Base-by-base conservation (phyloP, 345 rosid genomes). In the Mangifera indica region DNA sequence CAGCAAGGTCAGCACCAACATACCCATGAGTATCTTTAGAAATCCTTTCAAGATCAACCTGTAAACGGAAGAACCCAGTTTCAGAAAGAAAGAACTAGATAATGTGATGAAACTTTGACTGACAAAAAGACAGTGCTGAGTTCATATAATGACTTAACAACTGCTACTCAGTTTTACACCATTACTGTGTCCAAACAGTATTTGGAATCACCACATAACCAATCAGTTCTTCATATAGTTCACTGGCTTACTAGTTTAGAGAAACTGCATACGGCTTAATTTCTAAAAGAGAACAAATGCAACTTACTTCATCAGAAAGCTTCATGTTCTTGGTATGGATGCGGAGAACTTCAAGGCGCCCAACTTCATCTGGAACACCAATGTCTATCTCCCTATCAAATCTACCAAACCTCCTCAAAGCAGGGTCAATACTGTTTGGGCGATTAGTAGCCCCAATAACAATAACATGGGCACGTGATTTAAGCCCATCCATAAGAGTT, bases 1-100 rank as follows among this genome's bases (percentile, higher is more conserved):
- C 87, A 74, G 93, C 91, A 75, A 89, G 91, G 69, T 89, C 91
- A 17, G 93, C 83, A 77, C 91, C 91, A 20, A 87, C 90, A 80
- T 81, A 87, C 8, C 91, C 89, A 68, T 82, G 84, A 22, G 93
- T 89, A 63, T 89, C 89, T 70, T 85, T 89, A 4, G 84, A 61
- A 70, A 73, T 81, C 76, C 86, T 83, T 73, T 89, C 94, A 58
- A 87, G 78, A 83, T 89, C 91, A 58, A 85, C 86, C 88, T 85
- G 74, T 24, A 55, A 6, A 67, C 17, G 2, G 44, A 7, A 54
- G 44, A 25, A 53, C 42, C 42, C 24, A 45, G 29, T 17, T 64
- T 74, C 24, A 62, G 65, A 46, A 49, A 20, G 20, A 22, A 32
- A 7, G 24, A 56, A 66, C 11, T 20, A 21, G 3, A 42, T 14